Base-by-base conservation (phyloP, 2,329 filamentous ascomycete species). In the Thelonectria discophora region DNA sequence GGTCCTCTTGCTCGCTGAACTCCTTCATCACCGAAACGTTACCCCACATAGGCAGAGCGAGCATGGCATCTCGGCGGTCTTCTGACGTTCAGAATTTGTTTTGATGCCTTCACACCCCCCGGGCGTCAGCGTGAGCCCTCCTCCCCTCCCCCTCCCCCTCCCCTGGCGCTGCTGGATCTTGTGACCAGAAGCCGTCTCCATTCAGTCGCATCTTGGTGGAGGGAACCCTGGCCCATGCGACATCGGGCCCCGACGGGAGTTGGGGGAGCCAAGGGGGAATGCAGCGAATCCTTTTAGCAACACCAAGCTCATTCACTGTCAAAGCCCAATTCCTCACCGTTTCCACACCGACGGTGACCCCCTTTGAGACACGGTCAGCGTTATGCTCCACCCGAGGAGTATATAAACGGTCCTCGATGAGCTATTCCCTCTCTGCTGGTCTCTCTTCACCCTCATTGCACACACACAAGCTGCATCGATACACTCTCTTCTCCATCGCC, bases 341-440 rank as follows among this genome's bases (percentile, higher is more conserved):
- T 65, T 68, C 64, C 21, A 68, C 67, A 68, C 67, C 69, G 66
- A 65, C 69, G 69, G 69, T 70, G 64, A 64, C 61, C 60, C 49
- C 49, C 48, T 47, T 62, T 61, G 56, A 52, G 39, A 37, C 50
- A 61, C 56, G 60, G 63, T 58, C 68, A 68, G 48, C 61, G 63
- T 68, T 61, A 60, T 68, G 55, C 59, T 70, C 68, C 63, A 68
- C 65, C 53, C 56, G 58, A 45, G 45, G 42, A 53, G 62, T 69
- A 71, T 70, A 70, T 69, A 70, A 67, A 63, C 56, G 18, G 53
- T 51, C 59, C 18, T 47, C 13, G 15, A 21, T 30, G 34, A 42
- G n/a, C 45, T 30, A 39, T 20, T 37, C 40, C 34, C 48, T 27
- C 39, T 67, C 60, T 45, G 34, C 45, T 55, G 67, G 57, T 59